Base-by-base conservation (phyloP, 2,329 filamentous ascomycete genomes). In the Aspergillus calidoustus region DNA sequence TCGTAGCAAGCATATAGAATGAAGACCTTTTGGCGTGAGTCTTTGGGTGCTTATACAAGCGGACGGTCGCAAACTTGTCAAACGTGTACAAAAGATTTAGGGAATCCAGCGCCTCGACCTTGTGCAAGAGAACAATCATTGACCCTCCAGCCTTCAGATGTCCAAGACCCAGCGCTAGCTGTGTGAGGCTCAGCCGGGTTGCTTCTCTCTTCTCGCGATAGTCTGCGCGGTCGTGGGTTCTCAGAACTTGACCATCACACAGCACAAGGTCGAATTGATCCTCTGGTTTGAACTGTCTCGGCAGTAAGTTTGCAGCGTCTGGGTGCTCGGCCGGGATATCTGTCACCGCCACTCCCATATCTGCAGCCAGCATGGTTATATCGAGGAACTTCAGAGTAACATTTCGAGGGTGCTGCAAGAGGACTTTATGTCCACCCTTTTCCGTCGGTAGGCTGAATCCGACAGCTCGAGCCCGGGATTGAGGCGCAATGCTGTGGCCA, bases 1-100 rank as follows among this genome's bases (percentile, higher is more conserved):
- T 66, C 1, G 69, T 77, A 2, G 83, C 83, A 9, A 87, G 62
- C 67, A 86, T 72, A 66, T 87, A 87, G 64, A 86, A 87, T 0
- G 83, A 85, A 0, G 80, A 82, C 4, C 79, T 72, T 22, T 71
- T 81, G 1, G 66, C 68, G 60, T 86, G 82, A 3, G 61, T 66
- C 1, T 7, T 68, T 1, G 7, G 64, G 0, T 81, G 82, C 66
- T 87, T 87, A 68, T 77, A 81, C 0, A 85, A 64, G 23, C 60
- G 47, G 0, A 86, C 66, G 0, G 68, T 49, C 0, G 81, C 72
- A 58, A 86, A 83, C n/a, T 70, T 67, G 15, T 57, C 64, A 46
- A 86, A 82, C 0, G 62, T 68, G 15, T 76, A 67, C 9, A 87
- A 48, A 0, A 81, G 50, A 0, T 67, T 49, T 2, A 80, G 69